Percentiles rank a stretch among this genome's conserved stretches.
Conservation (phyloP, 2,329 filamentous ascomycete species). For the Colletotrichum sidae region DNA sequence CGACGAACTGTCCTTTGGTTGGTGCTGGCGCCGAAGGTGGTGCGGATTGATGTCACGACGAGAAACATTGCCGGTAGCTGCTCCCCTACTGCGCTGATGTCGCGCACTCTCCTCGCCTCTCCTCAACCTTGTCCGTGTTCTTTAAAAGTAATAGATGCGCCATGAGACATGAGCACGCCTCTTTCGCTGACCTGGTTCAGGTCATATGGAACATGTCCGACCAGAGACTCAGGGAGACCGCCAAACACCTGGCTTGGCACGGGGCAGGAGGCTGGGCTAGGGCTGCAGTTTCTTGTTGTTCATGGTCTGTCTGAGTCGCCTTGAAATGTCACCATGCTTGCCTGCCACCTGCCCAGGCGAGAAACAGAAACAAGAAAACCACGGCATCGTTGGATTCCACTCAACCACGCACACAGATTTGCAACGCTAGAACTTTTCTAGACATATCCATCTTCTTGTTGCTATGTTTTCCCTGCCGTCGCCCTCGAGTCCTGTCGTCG, state of each 20-base stretch:
- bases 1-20: conserved; percentile 10
- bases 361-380: conserved; percentile 31
- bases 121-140: not conserved
- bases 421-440: not conserved
- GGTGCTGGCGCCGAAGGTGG: conserved; percentile 11
- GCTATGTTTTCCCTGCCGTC: not conserved
- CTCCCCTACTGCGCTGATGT: not conserved
- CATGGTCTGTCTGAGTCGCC: too few species aligned
- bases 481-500: too few species aligned
- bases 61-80: conserved; percentile 1
- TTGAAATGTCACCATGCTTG: too few species aligned
- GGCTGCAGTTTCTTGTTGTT: too few species aligned
- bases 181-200: conserved; percentile 15
- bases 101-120: conserved; percentile 1
- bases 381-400: conserved; percentile 25
- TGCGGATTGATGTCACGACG: conserved; percentile 15
- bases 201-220: conserved; percentile 18
- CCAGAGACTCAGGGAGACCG: not conserved
- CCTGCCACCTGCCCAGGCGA: conserved; percentile 1
- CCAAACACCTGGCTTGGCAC: not conserved
- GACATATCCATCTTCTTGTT: not conserved
- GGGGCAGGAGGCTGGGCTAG: not conserved
- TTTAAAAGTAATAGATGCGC: not conserved
- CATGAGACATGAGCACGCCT: not conserved
- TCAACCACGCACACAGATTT: conserved; percentile 23